Evolutionary conservation across 2,329 filamentous ascomycete species (phyloP), one percentile per base, ranked within the genome.

Genomic region (Ilyonectria robusta): DNA sequence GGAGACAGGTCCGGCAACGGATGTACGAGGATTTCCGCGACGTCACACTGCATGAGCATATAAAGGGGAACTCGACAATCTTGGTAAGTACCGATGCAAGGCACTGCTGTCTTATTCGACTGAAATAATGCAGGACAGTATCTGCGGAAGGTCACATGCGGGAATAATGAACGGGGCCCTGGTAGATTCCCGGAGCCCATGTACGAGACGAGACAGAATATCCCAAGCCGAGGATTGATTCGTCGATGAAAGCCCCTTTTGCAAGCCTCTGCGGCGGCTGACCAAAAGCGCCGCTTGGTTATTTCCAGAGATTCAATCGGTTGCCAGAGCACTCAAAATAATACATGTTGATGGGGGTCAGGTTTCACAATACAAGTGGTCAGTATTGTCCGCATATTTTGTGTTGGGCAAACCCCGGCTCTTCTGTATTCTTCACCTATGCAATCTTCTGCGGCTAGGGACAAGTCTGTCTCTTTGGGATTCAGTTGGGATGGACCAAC

Each of bases 111-210:
- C 47, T 42, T 60, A 60, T 15, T 33, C n/a, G 35, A 44, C 47
- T 59, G 56, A n/a, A 50, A 50, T 50, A 58, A 59, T 31, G 23
- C 3, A 17, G 46, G 19, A 37, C 40, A 37, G 26, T 13, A 48
- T 35, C 13, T 47, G 42, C 29, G 23, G 23, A 23, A 15, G 37
- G 13, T 31, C 44, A 35, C 19, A 23, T 59, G 44, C 56, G 44
- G 56, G 44, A 59, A 59, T 59, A 50, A 59, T 42, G 37, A 42
- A 42, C 37, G 42, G n/a, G 31, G 17, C 56, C 56, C 56, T 59
- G 44, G n/a, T 26, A 48, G 29, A 13, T 44, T 37, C 58, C 46
- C 3, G 17, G 11, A 35, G 35, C 50, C 9, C 35, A 44, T 15
- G 47, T 15, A 47, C 23, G 3, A 4, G 19, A 47, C 9, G 4